Evolutionary conservation across 108 stramenopile species (phyloP).

Genomic region (Nitzschia inconspicua): DNA sequence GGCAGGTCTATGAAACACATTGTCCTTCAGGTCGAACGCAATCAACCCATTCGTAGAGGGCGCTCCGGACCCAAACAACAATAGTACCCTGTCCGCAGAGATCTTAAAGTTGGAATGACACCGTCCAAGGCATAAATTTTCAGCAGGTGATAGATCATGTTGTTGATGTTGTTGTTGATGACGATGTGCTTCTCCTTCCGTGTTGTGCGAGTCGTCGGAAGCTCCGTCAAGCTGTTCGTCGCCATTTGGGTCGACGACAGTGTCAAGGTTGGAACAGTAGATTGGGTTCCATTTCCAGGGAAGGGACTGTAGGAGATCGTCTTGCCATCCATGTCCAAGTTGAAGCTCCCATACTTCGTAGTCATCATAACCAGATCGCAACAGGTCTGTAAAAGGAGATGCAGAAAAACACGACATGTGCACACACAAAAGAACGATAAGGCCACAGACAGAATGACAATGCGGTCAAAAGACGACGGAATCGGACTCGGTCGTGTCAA

Average conservation of each 20-base stretch:
- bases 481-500: too few species aligned
- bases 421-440: too few species aligned
- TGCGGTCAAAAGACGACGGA: too few species aligned
- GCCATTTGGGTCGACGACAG: background rate
- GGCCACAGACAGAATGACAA: too few species aligned
- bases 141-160: constrained; percentile 21
- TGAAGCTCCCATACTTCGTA: constrained; percentile 57
- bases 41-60: constrained; percentile 58
- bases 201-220: background rate
- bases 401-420: too few species aligned
- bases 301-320: constrained; percentile 20
- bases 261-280: background rate
- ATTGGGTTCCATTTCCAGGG: constrained; percentile 47
- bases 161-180: background rate
- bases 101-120: constrained; percentile 49
- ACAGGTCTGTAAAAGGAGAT: too few species aligned
- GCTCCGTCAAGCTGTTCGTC: background rate
- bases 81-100: constrained; percentile 40
- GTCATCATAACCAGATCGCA: constrained; percentile 50
- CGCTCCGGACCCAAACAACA: constrained; percentile 50
- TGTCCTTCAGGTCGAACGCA: constrained; percentile 31
- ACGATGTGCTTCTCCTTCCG: background rate
- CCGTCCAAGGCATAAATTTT: constrained; percentile 50
- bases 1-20: constrained; percentile 37
- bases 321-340: constrained; percentile 24